A percentile compares a stretch with the other conserved stretches of the same genome.
These are phyloP conservation scores for Setomelanomma holmii DNA, from an alignment of 2,329 filamentous ascomycete genomes.

Conservation along the genomic window DNA sequence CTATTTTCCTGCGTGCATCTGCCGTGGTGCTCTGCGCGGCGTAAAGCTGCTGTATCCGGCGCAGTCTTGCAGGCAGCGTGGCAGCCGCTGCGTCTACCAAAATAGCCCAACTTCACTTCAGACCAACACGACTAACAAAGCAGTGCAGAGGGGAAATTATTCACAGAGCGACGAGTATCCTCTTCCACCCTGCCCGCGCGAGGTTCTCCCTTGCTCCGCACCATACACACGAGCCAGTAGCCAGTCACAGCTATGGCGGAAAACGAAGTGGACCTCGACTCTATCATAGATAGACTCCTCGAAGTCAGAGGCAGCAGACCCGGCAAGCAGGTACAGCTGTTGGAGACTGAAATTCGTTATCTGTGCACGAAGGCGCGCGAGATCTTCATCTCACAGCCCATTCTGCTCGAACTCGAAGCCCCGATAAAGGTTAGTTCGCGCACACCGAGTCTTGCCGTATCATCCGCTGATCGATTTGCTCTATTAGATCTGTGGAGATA, in stretches of 20 bases:
- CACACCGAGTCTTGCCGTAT: conserved; percentile 4
- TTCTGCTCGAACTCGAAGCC: conserved; percentile 94
- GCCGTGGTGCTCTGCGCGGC: conserved; percentile 5
- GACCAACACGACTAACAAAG: conserved; percentile 28
- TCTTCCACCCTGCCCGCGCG: conserved; percentile 39
- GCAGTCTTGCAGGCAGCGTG: conserved; percentile 20
- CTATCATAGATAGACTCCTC: conserved; percentile 97
- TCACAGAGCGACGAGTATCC: conserved; percentile 33
- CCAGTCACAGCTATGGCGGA: conserved; percentile 70
- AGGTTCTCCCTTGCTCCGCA: conserved; percentile 43
- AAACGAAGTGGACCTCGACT: conserved; percentile 97
- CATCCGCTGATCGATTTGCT: conserved; percentile 18
- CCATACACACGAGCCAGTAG: conserved; percentile 30
- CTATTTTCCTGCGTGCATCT: conserved; percentile 1
- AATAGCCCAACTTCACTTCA: conserved; percentile 11
- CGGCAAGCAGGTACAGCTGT: conserved; percentile 96
- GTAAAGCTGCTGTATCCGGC: conserved; percentile 12
- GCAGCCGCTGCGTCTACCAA: conserved; percentile 19
- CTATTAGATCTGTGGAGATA: conserved; percentile 93
- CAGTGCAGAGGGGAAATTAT: conserved; percentile 24
- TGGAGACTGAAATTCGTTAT: conserved; percentile 95
- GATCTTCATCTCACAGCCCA: conserved; percentile 99
- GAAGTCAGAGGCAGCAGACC: conserved; percentile 98
- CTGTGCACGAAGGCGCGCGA: conserved; percentile 98
- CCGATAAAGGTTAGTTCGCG: conserved; percentile 86